Percentiles rank a stretch among this genome's conserved stretches.
Conservation (phyloP, 495 filamentous ascomycete genomes). For the Neurospora intermedia region DNA sequence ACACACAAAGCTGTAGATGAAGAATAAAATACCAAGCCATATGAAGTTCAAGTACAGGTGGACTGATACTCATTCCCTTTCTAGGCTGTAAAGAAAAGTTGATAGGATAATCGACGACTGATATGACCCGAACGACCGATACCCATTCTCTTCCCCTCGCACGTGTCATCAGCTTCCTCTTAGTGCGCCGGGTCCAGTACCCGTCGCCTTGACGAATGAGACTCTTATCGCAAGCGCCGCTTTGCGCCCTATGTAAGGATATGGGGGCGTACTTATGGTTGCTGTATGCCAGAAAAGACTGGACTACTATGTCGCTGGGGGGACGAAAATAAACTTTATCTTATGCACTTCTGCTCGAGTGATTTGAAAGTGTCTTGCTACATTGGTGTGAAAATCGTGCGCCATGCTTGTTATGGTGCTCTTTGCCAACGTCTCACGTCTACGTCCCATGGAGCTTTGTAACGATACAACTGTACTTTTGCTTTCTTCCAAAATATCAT, state of each 20-base stretch:
- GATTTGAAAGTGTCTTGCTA: background rate
- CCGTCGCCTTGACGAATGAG: background rate
- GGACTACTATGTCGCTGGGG: background rate
- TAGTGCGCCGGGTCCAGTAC: background rate
- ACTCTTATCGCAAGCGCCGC: background rate
- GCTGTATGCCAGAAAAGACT: background rate
- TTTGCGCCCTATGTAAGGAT: background rate
- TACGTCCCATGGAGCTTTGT: background rate
- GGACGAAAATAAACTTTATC: background rate
- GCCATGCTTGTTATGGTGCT: background rate
- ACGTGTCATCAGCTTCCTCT: background rate
- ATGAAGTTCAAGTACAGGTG: constrained; percentile 5
- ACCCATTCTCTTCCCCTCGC: background rate
- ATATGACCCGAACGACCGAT: background rate
- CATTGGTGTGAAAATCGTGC: background rate
- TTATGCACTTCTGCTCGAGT: background rate
- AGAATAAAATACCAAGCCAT: constrained; percentile 12
- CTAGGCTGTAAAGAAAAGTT: constrained; percentile 12
- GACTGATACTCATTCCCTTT: constrained; percentile 11
- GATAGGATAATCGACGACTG: background rate
- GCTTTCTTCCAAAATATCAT: background rate
- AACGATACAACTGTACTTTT: background rate
- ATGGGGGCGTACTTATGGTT: background rate
- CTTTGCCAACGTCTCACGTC: background rate
- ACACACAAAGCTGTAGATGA: constrained; percentile 19